Evolutionary conservation across 495 filamentous ascomycete species (phyloP).

Genomic region (Aspergillus leporis): DNA sequence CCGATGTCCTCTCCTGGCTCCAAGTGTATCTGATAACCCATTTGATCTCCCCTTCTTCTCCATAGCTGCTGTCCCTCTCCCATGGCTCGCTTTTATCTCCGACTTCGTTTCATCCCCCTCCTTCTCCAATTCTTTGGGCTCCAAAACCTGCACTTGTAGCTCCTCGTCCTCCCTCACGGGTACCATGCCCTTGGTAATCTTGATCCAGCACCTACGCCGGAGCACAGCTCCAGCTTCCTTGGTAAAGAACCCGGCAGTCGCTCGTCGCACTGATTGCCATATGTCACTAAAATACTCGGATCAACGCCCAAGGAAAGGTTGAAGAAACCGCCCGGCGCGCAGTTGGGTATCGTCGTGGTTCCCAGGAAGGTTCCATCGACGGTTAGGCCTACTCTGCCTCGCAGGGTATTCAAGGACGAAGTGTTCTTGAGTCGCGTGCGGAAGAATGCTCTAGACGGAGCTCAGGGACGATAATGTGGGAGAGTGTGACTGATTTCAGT

Average conservation of each 20-base stretch:
- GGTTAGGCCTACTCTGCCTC: conserved; percentile 61
- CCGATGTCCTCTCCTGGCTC: conserved; percentile 57
- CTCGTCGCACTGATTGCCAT: conserved; percentile 56
- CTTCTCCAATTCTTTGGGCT: conserved; percentile 50
- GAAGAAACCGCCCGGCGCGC: conserved; percentile 61
- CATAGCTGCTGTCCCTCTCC: conserved; percentile 26
- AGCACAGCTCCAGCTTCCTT: conserved; percentile 62
- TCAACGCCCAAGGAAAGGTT: conserved; percentile 65
- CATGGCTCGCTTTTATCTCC: conserved; percentile 18
- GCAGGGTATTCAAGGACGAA: conserved; percentile 58
- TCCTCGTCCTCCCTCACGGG: conserved; percentile 67
- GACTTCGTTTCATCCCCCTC: conserved; percentile 40
- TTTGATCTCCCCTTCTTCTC: conserved; percentile 59
- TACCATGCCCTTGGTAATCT: conserved; percentile 57
- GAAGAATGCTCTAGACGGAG: conserved; percentile 65
- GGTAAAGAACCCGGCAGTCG: conserved; percentile 47
- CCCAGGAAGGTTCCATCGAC: conserved; percentile 71
- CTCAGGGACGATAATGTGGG: conserved; percentile 63
- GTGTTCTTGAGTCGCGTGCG: conserved; percentile 62
- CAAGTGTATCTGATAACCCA: conserved; percentile 63
- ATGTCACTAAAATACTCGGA: conserved; percentile 59
- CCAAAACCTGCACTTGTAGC: conserved; percentile 52
- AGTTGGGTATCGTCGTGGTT: conserved; percentile 55
- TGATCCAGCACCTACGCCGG: conserved; percentile 56
- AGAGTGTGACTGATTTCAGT: conserved; percentile 36